Percentiles rank a stretch among this genome's conserved stretches.
Evolutionary conservation across 2,329 filamentous ascomycete species (phyloP).

Genomic region (Cladosporium austrohemisphaericum): DNA sequence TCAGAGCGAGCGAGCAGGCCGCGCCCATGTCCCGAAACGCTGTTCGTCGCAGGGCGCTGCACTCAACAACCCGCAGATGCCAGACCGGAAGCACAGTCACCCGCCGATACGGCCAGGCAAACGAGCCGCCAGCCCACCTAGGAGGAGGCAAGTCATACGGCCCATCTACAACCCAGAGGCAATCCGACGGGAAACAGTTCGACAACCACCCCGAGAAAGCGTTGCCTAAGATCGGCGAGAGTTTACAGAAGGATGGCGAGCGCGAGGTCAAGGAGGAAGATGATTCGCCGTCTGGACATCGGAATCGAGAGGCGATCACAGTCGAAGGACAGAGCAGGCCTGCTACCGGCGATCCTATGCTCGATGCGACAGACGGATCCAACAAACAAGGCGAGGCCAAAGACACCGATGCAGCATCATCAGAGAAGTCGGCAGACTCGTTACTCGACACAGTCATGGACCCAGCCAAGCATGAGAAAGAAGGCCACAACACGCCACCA

Average conservation of each 20-base stretch:
- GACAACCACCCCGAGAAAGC: conserved; percentile 17
- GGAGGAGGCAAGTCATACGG: conserved; percentile 25
- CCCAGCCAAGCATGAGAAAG: conserved; percentile 21
- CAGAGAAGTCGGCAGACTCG: conserved; percentile 26
- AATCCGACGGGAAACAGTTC: conserved; percentile 10
- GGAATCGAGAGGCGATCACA: neutral
- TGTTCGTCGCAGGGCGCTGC: conserved; percentile 29
- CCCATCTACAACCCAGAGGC: conserved; percentile 16
- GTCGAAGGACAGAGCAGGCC: conserved; percentile 6
- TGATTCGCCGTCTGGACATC: conserved; percentile 1
- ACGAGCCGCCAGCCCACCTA: conserved; percentile 43
- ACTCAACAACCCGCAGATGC: conserved; percentile 32
- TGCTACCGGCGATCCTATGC: conserved; percentile 20
- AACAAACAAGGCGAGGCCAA: conserved; percentile 14
- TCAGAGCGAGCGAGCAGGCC: conserved; percentile 30
- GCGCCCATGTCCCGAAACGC: conserved; percentile 21
- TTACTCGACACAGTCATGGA: conserved; percentile 30
- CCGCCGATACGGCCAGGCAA: conserved; percentile 47
- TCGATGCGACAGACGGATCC: conserved; percentile 20
- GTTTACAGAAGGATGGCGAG: conserved; percentile 29
- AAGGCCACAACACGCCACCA: conserved; percentile 20
- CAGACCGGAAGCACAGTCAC: conserved; percentile 25
- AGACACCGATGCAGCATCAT: conserved; percentile 15
- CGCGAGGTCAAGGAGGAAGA: conserved; percentile 20
- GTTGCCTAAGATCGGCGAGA: conserved; percentile 31